Percentiles rank a stretch among this genome's conserved stretches.
Conservation (phyloP, 176 grass and related monocot genomes). For the Zoysia pacifica region DNA sequence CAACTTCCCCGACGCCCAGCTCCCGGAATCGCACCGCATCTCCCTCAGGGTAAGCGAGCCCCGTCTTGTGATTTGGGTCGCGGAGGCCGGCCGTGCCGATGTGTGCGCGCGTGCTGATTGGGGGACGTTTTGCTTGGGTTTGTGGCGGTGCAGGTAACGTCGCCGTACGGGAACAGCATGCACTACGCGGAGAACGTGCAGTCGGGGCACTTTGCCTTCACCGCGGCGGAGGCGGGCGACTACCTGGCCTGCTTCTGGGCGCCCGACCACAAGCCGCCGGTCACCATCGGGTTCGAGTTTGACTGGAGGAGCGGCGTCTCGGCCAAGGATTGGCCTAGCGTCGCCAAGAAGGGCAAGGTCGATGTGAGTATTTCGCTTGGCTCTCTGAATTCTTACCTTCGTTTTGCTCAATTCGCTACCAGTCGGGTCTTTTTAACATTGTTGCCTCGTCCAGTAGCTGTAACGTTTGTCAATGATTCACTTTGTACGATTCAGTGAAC, state of each 20-base stretch:
- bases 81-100: slow-evolving; percentile 10
- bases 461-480: slow-evolving; percentile 4
- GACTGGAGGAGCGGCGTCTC: slow-evolving; percentile 88
- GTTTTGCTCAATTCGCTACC: slow-evolving; percentile 22
- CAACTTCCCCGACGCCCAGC: slow-evolving; percentile 57
- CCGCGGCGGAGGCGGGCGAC: slow-evolving; percentile 74
- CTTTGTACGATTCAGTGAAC: background rate
- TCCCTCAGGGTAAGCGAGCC: slow-evolving; percentile 65
- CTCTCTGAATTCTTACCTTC: background rate
- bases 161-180: slow-evolving; percentile 93
- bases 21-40: slow-evolving; percentile 86
- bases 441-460: background rate
- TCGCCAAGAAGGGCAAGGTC: slow-evolving; percentile 93
- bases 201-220: slow-evolving; percentile 85
- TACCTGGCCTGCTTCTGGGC: slow-evolving; percentile 97
- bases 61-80: background rate
- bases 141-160: slow-evolving; percentile 60
- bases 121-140: background rate
- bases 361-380: slow-evolving; percentile 65
- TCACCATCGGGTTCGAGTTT: slow-evolving; percentile 70
- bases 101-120: background rate
- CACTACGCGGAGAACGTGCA: slow-evolving; percentile 86
- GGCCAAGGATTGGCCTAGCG: slow-evolving; percentile 84
- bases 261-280: slow-evolving; percentile 65
- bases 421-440: background rate